A percentile compares a stretch with the other conserved stretches of the same genome.
Conservation (phyloP, 1,284 basidiomycete species). For the Cryptococcus sp. region DNA sequence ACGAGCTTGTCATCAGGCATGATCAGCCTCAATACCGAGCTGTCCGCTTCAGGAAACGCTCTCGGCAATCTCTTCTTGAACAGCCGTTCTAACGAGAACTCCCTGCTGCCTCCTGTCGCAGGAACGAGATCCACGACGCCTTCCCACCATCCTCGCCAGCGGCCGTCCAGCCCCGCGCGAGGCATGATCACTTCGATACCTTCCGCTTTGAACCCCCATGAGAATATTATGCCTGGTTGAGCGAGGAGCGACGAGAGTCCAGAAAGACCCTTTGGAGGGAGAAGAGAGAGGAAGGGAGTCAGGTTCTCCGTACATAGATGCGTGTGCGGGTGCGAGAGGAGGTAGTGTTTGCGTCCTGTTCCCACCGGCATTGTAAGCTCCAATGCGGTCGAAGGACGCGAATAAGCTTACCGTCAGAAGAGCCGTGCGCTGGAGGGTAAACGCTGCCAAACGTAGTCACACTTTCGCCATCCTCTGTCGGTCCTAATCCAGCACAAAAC, state of each 20-base stretch:
- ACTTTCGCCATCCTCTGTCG: constrained; percentile 64
- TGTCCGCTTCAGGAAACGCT: constrained; percentile 63
- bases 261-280: constrained; percentile 89
- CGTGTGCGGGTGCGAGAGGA: constrained; percentile 69
- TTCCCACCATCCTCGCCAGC: constrained; percentile 73
- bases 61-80: constrained; percentile 68
- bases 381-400: not conserved
- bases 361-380: constrained; percentile 3
- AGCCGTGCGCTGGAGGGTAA: constrained; percentile 68
- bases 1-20: constrained; percentile 20
- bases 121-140: constrained; percentile 76
- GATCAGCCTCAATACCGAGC: constrained; percentile 41
- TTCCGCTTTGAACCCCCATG: constrained; percentile 67
- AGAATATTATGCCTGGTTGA: constrained; percentile 85
- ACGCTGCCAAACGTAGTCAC: constrained; percentile 52
- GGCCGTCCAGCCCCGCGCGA: constrained; percentile 35
- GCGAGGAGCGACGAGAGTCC: constrained; percentile 85
- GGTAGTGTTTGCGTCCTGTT: constrained; percentile 44
- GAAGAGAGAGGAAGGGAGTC: constrained; percentile 89
- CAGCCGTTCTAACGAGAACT: constrained; percentile 72
- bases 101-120: constrained; percentile 63
- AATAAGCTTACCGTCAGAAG: constrained; percentile 58
- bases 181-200: constrained; percentile 51
- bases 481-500: constrained; percentile 89
- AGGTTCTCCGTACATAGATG: constrained; percentile 94